Evolutionary conservation across 2,329 filamentous ascomycete genomes (phyloP).

Genomic region (Phyllosticta capitalensis): DNA sequence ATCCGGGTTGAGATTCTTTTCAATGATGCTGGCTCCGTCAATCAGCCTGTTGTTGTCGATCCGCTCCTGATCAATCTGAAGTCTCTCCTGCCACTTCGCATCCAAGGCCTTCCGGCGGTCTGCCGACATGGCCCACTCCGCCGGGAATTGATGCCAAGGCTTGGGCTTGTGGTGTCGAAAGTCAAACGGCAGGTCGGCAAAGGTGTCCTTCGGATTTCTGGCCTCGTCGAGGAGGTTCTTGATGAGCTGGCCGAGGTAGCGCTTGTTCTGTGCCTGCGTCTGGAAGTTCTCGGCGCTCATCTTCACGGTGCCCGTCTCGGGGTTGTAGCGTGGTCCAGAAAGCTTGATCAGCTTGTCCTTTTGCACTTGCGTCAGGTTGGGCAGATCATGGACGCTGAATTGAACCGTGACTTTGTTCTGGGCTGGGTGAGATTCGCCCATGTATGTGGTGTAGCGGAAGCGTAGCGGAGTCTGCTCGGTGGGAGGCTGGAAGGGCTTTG

Average conservation of each 20-base stretch:
- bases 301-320: conserved; percentile 66
- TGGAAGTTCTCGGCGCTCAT: conserved; percentile 87
- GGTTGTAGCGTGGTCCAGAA: conserved; percentile 78
- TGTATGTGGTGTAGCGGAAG: conserved; percentile 94
- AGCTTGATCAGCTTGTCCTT: conserved; percentile 79
- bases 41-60: conserved; percentile 47
- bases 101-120: conserved; percentile 58
- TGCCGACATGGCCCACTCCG: conserved; percentile 70
- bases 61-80: conserved; percentile 46
- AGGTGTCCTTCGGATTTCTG: conserved; percentile 65
- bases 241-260: conserved; percentile 76
- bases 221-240: conserved; percentile 64
- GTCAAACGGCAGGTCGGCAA: conserved; percentile 83
- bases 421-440: conserved; percentile 87
- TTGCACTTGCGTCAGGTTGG: conserved; percentile 55
- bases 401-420: conserved; percentile 91
- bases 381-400: conserved; percentile 66
- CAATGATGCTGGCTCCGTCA: conserved; percentile 37
- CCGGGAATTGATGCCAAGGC: conserved; percentile 61
- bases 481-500: conserved; percentile 70
- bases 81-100: conserved; percentile 44
- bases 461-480: conserved; percentile 61
- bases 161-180: conserved; percentile 72
- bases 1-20: conserved; percentile 2
- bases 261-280: conserved; percentile 91